phyloP scores from a whole-genome alignment of 2,329 filamentous ascomycete species.

The Metarhizium guizhouense region DNA sequence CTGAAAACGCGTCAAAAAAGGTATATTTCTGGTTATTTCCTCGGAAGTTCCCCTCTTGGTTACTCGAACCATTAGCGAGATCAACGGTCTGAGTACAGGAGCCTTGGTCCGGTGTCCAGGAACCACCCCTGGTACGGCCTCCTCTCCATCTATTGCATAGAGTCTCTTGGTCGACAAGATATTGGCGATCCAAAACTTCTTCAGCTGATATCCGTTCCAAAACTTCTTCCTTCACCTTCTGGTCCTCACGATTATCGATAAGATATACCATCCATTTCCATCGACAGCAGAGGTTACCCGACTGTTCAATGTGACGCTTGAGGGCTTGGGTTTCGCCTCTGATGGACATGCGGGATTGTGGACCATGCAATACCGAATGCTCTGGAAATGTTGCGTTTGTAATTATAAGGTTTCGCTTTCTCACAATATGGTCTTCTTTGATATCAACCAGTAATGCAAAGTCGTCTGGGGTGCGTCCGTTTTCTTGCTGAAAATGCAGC shows the following conservation, averaged over 20 bases:
- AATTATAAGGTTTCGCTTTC: constrained; percentile 33
- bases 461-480: constrained; percentile 16
- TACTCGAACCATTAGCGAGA: not conserved
- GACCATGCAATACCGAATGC: constrained; percentile 16
- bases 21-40: constrained; percentile 44
- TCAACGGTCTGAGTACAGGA: not conserved
- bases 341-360: not conserved
- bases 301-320: not conserved
- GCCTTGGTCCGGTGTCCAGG: constrained; percentile 11
- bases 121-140: constrained; percentile 20
- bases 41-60: not conserved
- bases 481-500: constrained; percentile 25
- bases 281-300: constrained; percentile 28
- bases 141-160: constrained; percentile 26
- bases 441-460: constrained; percentile 35
- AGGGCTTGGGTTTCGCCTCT: not conserved
- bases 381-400: constrained; percentile 47
- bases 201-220: constrained; percentile 21
- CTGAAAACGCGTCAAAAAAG: constrained; percentile 63
- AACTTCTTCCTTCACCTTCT: constrained; percentile 25
- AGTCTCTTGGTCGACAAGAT: constrained; percentile 18
- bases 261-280: constrained; percentile 31
- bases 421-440: constrained; percentile 24
- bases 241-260: constrained; percentile 10
- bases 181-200: constrained; percentile 21